Percentiles rank a stretch among this genome's conserved stretches.
phyloP scores from a whole-genome alignment of 2,329 filamentous ascomycete species.

The Macrophomina tecta region DNA sequence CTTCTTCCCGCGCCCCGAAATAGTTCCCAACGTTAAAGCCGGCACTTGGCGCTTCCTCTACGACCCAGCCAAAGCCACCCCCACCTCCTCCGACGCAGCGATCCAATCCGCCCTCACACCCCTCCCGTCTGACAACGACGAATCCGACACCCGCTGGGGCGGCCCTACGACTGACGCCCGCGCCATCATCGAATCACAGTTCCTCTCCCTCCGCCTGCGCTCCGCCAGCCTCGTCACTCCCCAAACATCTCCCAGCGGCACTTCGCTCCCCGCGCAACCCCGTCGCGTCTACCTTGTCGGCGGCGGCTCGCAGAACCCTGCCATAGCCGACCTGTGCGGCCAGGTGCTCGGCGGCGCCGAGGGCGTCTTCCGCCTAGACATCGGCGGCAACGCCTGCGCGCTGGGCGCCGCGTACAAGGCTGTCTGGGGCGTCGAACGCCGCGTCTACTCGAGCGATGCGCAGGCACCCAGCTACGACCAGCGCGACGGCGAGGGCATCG shows the following conservation, averaged over 20 bases:
- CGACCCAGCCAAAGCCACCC: constrained; percentile 46
- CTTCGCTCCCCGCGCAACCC: constrained; percentile 77
- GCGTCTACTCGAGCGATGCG: constrained; percentile 27
- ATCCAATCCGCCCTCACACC: constrained; percentile 47
- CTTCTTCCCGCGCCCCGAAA: constrained; percentile 95
- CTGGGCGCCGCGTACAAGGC: constrained; percentile 95
- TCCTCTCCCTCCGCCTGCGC: constrained; percentile 86
- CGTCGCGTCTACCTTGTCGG: constrained; percentile 92
- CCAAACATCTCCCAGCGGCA: constrained; percentile 49
- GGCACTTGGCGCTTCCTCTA: constrained; percentile 87
- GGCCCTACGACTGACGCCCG: constrained; percentile 74
- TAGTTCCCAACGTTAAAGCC: constrained; percentile 86
- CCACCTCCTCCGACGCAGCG: background rate
- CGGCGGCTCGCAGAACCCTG: constrained; percentile 86
- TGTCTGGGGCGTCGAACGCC: constrained; percentile 83
- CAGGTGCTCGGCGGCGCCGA: constrained; percentile 88
- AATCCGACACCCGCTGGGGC: constrained; percentile 53
- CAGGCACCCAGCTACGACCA: background rate
- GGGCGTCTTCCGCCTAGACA: constrained; percentile 90
- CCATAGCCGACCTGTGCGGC: constrained; percentile 83
- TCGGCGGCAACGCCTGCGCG: constrained; percentile 94
- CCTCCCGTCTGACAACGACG: constrained; percentile 54
- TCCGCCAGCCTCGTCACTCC: constrained; percentile 73
- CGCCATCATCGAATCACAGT: constrained; percentile 91
- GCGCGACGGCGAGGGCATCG: constrained; percentile 42